Percentiles rank a stretch among this genome's conserved stretches.
Evolutionary conservation across 805 yeast species (phyloP).

Genomic region (Metschnikowia arizonensis): DNA sequence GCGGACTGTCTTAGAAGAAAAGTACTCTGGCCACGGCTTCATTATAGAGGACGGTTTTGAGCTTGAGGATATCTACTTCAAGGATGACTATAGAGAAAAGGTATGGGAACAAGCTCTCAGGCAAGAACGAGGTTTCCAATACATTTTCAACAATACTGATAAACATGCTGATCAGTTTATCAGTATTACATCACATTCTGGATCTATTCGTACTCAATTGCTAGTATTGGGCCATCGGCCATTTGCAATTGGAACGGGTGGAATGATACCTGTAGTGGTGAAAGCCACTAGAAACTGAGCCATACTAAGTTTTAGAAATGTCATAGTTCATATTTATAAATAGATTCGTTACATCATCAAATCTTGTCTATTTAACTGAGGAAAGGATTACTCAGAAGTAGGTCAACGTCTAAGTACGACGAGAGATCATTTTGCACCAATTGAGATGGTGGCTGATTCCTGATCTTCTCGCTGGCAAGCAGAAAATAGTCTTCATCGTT

Average conservation of each 20-base stretch:
- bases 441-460: constrained; percentile 9
- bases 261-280: constrained; percentile 53
- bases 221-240: constrained; percentile 45
- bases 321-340: not conserved
- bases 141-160: constrained; percentile 25
- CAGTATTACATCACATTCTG: constrained; percentile 50
- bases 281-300: constrained; percentile 26
- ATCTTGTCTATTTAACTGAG: not conserved
- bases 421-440: constrained; percentile 2
- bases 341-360: not conserved
- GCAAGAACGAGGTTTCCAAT: constrained; percentile 33
- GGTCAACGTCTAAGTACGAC: constrained; percentile 6
- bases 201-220: constrained; percentile 47
- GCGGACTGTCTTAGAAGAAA: constrained; percentile 32
- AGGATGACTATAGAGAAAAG: constrained; percentile 37
- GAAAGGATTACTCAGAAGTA: constrained; percentile 4
- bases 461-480: constrained; percentile 3
- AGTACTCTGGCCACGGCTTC: constrained; percentile 40
- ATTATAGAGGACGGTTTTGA: constrained; percentile 41
- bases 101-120: constrained; percentile 40
- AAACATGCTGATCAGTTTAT: constrained; percentile 24
- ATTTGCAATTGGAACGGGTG: constrained; percentile 51
- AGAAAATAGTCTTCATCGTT: not conserved
- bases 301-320: not conserved
- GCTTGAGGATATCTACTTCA: constrained; percentile 44